These are phyloP conservation scores for Blastocystis sp. DNA, from an alignment of 352 stramenopile genomes.

Conservation along the genomic window DNA sequence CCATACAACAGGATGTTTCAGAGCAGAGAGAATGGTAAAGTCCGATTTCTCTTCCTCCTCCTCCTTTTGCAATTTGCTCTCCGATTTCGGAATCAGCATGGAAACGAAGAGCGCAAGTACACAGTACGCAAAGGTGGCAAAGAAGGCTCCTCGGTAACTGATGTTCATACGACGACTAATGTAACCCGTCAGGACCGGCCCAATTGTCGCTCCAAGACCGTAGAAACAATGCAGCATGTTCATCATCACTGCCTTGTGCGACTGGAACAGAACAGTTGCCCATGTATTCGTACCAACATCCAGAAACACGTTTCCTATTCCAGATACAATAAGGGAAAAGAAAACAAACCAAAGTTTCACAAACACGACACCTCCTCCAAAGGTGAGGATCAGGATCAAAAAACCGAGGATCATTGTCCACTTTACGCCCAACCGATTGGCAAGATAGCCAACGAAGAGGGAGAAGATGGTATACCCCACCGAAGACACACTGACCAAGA, in stretches of 20 bases:
- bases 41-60: neutral
- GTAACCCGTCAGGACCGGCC: constrained; percentile 12
- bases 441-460: constrained; percentile 33
- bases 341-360: constrained; percentile 7
- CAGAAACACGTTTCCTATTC: constrained; percentile 21
- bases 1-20: constrained; percentile 1
- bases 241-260: constrained; percentile 46
- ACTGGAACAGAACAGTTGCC: constrained; percentile 16
- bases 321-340: neutral
- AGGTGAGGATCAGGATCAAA: neutral
- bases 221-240: constrained; percentile 54
- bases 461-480: constrained; percentile 29
- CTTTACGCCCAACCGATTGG: neutral
- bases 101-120: too few species aligned
- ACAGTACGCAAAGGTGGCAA: too few species aligned
- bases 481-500: constrained; percentile 16
- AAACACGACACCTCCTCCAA: neutral
- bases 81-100: constrained; percentile 37
- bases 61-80: neutral
- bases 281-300: constrained; percentile 44
- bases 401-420: constrained; percentile 4
- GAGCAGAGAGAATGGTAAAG: constrained; percentile 24
- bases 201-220: constrained; percentile 42
- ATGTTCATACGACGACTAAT: neutral
- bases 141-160: neutral